Evolutionary conservation across 208 protist species (phyloP).

Genomic region (Porcisia deanei): DNA sequence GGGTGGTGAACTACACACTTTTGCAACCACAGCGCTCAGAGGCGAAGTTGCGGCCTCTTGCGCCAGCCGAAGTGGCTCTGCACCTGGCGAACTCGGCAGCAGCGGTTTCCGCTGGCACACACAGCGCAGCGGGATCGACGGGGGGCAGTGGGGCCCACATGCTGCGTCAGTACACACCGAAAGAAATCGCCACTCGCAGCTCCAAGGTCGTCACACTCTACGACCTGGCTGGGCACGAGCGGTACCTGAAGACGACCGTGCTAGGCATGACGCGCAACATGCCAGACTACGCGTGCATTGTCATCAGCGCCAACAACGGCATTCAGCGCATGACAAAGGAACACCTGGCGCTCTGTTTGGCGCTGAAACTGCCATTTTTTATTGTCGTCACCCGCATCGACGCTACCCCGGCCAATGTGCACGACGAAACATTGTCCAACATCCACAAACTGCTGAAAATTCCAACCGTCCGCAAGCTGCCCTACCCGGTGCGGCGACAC

Average conservation of each 20-base stretch:
- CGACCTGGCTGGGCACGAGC: slow-evolving; percentile 97
- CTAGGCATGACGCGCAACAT: slow-evolving; percentile 96
- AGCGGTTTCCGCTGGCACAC: not conserved
- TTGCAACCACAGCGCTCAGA: slow-evolving; percentile 19
- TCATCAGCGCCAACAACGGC: slow-evolving; percentile 92
- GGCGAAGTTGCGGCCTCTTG: slow-evolving; percentile 13
- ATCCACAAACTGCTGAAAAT: slow-evolving; percentile 95
- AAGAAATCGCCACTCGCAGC: slow-evolving; percentile 78
- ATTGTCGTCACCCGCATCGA: slow-evolving; percentile 97
- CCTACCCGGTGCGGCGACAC: slow-evolving; percentile 80
- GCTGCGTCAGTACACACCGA: slow-evolving; percentile 47
- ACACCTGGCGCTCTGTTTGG: slow-evolving; percentile 96
- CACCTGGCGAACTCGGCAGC: slow-evolving; percentile 1
- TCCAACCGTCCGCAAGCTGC: slow-evolving; percentile 93
- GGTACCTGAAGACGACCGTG: slow-evolving; percentile 98
- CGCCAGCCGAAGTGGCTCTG: slow-evolving; percentile 12
- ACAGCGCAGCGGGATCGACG: not conserved
- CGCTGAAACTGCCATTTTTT: slow-evolving; percentile 96
- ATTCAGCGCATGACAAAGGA: slow-evolving; percentile 96
- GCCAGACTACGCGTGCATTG: slow-evolving; percentile 96
- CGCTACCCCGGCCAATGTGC: slow-evolving; percentile 92
- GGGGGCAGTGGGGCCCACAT: slow-evolving; percentile 3
- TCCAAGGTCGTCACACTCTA: slow-evolving; percentile 97
- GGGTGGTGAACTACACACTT: slow-evolving; percentile 91
- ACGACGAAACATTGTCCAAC: slow-evolving; percentile 83